Conservation (phyloP, 345 rosid species). For the Noccaea bulbosa region DNA sequence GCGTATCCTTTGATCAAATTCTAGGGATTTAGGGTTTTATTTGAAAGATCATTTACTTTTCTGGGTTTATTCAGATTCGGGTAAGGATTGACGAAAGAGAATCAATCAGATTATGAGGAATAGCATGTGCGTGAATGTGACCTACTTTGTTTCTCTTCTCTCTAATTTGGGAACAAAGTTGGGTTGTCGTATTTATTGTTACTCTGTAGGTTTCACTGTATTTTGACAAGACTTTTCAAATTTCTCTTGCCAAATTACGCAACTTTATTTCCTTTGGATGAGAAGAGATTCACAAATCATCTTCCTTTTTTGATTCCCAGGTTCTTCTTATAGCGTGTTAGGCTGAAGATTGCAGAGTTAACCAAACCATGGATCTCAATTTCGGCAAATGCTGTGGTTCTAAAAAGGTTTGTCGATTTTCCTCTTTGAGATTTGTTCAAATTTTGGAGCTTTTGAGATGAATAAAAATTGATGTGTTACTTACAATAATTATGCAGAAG, state of each 20-base stretch:
- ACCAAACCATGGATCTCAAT: slow-evolving; percentile 62
- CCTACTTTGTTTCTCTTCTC: slow-evolving; percentile 48
- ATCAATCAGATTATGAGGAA: slow-evolving; percentile 40
- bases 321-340: slow-evolving; percentile 25
- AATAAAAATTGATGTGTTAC: not conserved
- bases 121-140: slow-evolving; percentile 63
- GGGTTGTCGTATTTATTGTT: slow-evolving; percentile 42
- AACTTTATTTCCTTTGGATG: slow-evolving; percentile 19
- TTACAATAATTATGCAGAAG: slow-evolving; percentile 49
- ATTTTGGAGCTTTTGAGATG: slow-evolving; percentile 20
- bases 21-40: slow-evolving; percentile 32
- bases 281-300: slow-evolving; percentile 25
- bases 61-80: slow-evolving; percentile 43
- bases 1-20: slow-evolving; percentile 25
- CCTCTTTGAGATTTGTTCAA: slow-evolving; percentile 17
- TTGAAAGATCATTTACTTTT: not conserved
- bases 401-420: slow-evolving; percentile 64
- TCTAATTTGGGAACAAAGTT: slow-evolving; percentile 40
- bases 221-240: slow-evolving; percentile 20
- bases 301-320: slow-evolving; percentile 24
- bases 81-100: slow-evolving; percentile 46
- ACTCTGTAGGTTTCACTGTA: slow-evolving; percentile 35
- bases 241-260: slow-evolving; percentile 24
- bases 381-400: slow-evolving; percentile 64
- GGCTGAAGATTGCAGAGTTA: slow-evolving; percentile 21